Base-by-base conservation (phyloP, 164 flowering plant species). In the Euptelea pleiosperma region DNA sequence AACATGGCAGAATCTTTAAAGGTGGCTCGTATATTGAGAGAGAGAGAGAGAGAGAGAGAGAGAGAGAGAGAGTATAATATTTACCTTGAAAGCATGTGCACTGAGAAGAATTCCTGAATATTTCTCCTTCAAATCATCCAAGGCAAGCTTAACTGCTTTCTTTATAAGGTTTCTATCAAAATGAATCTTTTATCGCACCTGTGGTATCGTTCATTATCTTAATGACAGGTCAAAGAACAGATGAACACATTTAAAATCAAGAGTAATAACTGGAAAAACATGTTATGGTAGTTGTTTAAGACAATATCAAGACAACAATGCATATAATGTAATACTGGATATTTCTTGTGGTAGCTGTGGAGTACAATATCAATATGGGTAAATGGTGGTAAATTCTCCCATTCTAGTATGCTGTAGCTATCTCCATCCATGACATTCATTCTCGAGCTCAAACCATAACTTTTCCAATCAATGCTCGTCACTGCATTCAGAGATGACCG, bases 71-170 rank as follows among this genome's bases (percentile, higher is more conserved):
- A n/a, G n/a, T n/a, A n/a, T n/a, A n/a, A n/a, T n/a, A n/a, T 15
- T 31, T 69, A 92, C 99, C 99, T 90, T 81, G 15, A 62, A 48
- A 54, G 94, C 86, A 69, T 73, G 87, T 31, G 76, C 63, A 67
- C 97, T 93, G 48, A 86, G 82, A 63, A 93, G 79, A 58, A 64
- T 18, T 50, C 96, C 94, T 9, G 75, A 48, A 71, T 90, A 68
- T 37, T 59, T 86, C 54, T 77, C 81, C 79, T 89, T 93, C 74
- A 93, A 68, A 62, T 88, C 84, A 76, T 77, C 79, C 65, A 93
- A 58, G 2, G 97, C 91, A 59, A 63, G 65, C 71, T 77, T 84
- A 40, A 82, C 60, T 67, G 92, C 87, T 64, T 71, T 83, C 61
- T 83, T 84, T 24, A 80, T 50, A 40, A 86, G 89, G 25, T 61